Conservation (phyloP, 2,329 filamentous ascomycete species). For the Thermochaetoides dissita region DNA sequence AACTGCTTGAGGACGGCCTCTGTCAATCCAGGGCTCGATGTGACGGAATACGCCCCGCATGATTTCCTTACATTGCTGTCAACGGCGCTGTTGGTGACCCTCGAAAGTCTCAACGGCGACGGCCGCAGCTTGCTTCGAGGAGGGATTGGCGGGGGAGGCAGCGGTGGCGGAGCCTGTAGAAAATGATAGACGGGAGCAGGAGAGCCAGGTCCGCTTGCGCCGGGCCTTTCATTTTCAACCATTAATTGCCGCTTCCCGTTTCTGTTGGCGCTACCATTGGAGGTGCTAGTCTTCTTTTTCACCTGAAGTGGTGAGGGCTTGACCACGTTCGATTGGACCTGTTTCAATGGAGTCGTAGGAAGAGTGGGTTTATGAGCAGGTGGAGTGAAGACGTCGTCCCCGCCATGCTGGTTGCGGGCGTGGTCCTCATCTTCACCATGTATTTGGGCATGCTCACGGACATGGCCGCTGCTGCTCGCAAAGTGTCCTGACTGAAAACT, state of each 20-base stretch:
- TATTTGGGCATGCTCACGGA: conserved; percentile 26
- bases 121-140: conserved; percentile 13
- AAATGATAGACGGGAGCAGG: too few relatives aligned
- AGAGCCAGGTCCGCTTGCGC: not conserved
- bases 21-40: conserved; percentile 16
- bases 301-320: not conserved
- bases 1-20: conserved; percentile 20
- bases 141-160: conserved; percentile 12
- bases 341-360: conserved; percentile 5
- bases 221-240: conserved; percentile 8
- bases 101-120: conserved; percentile 9
- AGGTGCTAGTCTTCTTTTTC: too few relatives aligned
- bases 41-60: conserved; percentile 3
- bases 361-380: conserved; percentile 10
- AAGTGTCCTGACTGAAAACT: conserved; percentile 6
- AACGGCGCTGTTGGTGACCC: not conserved
- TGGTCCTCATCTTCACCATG: conserved; percentile 18
- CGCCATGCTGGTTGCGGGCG: not conserved
- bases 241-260: not conserved
- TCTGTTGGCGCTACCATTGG: not conserved
- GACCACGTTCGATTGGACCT: not conserved
- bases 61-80: not conserved
- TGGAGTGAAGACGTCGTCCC: conserved; percentile 3
- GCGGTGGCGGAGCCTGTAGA: not conserved
- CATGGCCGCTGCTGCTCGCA: conserved; percentile 15